Evolutionary conservation across 208 protist genomes (phyloP).

Genomic region (Leptomonas pyrrhocoris): DNA sequence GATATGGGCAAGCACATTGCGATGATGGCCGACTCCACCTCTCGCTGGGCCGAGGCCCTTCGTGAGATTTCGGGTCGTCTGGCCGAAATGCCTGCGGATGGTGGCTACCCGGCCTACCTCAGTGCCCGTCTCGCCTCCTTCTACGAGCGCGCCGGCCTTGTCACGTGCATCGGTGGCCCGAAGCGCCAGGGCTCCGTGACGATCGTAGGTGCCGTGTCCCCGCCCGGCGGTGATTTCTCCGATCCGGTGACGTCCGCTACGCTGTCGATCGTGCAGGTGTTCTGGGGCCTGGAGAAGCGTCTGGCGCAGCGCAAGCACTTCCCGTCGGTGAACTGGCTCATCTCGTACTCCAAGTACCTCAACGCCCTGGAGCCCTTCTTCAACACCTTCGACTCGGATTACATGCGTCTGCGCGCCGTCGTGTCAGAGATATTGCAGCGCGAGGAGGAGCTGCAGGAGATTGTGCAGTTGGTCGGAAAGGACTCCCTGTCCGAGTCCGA

Average conservation of each 20-base stretch:
- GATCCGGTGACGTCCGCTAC: slow-evolving; percentile 99
- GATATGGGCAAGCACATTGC: slow-evolving; percentile 99
- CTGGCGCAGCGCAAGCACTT: slow-evolving; percentile 99
- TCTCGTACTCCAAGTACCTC: slow-evolving; percentile 99
- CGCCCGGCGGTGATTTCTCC: slow-evolving; percentile 99
- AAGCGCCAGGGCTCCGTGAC: slow-evolving; percentile 98
- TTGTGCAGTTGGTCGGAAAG: slow-evolving; percentile 99
- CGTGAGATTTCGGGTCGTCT: slow-evolving; percentile 99
- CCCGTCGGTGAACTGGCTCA: slow-evolving; percentile 99
- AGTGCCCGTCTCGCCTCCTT: slow-evolving; percentile 99
- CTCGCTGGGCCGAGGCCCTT: slow-evolving; percentile 99
- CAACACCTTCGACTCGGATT: slow-evolving; percentile 96
- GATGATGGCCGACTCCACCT: slow-evolving; percentile 99
- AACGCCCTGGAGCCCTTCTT: slow-evolving; percentile 98
- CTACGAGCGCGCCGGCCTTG: slow-evolving; percentile 98
- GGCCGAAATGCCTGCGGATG: slow-evolving; percentile 99
- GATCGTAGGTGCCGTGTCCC: slow-evolving; percentile 99
- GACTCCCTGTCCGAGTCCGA: slow-evolving; percentile 99
- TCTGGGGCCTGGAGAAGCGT: slow-evolving; percentile 99
- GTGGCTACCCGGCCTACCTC: slow-evolving; percentile 99
- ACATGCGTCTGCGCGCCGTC: slow-evolving; percentile 94
- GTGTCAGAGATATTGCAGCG: slow-evolving; percentile 97
- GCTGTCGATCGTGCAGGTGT: slow-evolving; percentile 99
- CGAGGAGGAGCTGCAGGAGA: slow-evolving; percentile 99
- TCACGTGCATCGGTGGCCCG: slow-evolving; percentile 96